A percentile compares a stretch with the other conserved stretches of the same genome.
These are phyloP conservation scores for Emydomyces testavorans DNA, from an alignment of 2,329 filamentous ascomycete genomes.

Conservation along the genomic window DNA sequence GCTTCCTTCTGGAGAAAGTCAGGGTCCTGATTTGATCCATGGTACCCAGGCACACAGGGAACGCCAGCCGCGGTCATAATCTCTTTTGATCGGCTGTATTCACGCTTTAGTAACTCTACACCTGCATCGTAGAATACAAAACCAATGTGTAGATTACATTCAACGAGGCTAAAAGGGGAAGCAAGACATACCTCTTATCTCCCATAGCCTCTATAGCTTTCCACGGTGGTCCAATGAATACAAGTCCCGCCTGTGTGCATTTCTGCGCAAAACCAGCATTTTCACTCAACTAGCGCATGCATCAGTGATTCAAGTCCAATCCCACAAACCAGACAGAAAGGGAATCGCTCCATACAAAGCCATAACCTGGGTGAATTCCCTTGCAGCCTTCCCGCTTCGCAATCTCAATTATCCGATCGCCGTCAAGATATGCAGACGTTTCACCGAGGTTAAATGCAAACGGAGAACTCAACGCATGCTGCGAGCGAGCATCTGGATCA, in stretches of 20 bases:
- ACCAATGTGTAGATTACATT: not conserved
- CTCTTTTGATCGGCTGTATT: conserved; percentile 62
- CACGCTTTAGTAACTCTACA: not conserved
- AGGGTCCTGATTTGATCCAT: conserved; percentile 68
- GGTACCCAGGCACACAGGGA: conserved; percentile 91
- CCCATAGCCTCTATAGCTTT: conserved; percentile 74
- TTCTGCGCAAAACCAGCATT: conserved; percentile 81
- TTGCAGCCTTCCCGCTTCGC: conserved; percentile 78
- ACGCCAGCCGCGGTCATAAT: conserved; percentile 96
- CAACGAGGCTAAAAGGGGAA: not conserved
- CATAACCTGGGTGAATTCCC: conserved; percentile 91
- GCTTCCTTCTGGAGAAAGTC: conserved; percentile 56
- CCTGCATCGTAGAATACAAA: not conserved
- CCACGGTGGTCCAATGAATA: conserved; percentile 84
- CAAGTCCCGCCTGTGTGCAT: conserved; percentile 78
- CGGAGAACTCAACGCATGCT: conserved; percentile 77
- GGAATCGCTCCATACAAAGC: conserved; percentile 46
- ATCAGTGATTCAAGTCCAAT: not conserved
- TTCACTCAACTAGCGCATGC: conserved; percentile 54
- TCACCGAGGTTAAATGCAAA: conserved; percentile 69
- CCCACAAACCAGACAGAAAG: not conserved
- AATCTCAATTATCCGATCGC: conserved; percentile 78
- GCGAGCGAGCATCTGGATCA: conserved; percentile 72
- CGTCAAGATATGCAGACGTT: conserved; percentile 80
- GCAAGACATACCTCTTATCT: conserved; percentile 58